Base-by-base conservation (phyloP, 208 protist species). In the Leishmania amazonensis region DNA sequence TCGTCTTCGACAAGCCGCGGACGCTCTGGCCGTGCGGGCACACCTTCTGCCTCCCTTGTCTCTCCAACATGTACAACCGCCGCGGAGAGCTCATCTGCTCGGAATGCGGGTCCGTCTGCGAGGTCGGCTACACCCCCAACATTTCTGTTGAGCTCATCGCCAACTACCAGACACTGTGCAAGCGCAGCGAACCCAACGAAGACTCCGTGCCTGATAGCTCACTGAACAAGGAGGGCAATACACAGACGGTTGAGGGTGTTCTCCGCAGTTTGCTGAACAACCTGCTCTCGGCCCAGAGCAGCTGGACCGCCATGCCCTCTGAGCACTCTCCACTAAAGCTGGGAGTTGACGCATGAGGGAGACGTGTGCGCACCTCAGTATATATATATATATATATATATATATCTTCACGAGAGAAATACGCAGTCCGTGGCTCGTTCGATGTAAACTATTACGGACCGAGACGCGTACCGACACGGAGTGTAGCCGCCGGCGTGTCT, bases 1-100 rank as follows among this genome's bases (percentile, higher is more conserved):
- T 86, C 70, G 83, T 97, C 28, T 97, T 95, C 83, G 90, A 95
- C 67, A 84, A 87, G 73, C 93, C 94, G 13, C 91, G 92, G 64
- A 96, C 93, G 45, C 80, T 97, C 42, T 97, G 95, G 93, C 95
- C 95, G 13, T 97, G 95, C 80, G 95, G 95, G 28, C 95, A 97
- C 91, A 95, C 93, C 31, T 97, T 97, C 75, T 97, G 95, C 72
- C 85, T 92, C 68, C 79, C 84, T 3, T 97, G 94, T 76, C 87
- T 97, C 73, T 54, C 88, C 21, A 85, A 86, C 53, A 93, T 97
- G 93, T 95, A 95, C 87, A 93, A 94, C 80, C 64, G 79, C n/a
- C 79, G 81, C 40, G 93, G 90, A 19, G 93, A 97, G 70, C 81
- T 97, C n/a, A 88, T 97, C 79, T 97, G 94, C 76, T 84, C 89